Evolutionary conservation across 345 rosid species (phyloP).

Genomic region (Clarkia xantiana): DNA sequence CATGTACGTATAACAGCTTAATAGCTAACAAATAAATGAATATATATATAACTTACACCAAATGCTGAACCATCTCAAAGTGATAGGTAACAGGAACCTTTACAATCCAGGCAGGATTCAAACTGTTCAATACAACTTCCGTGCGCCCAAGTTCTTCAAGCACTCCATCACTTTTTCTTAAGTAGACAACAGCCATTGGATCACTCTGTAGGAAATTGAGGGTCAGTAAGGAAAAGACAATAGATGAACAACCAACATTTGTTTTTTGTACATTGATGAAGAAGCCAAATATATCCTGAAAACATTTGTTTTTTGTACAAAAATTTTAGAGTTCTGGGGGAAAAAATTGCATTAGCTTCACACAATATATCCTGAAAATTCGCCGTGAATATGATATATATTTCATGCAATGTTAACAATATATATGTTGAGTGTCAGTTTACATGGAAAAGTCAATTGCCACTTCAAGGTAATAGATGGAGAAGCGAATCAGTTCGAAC

Average conservation of each 20-base stretch:
- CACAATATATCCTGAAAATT: too few relatives aligned
- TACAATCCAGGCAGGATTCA: slow-evolving; percentile 70
- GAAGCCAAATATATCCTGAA: too few relatives aligned
- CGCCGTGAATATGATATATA: too few relatives aligned
- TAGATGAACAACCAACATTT: slow-evolving; percentile 2
- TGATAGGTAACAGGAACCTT: slow-evolving; percentile 56
- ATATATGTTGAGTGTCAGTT: too few relatives aligned
- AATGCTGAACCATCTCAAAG: slow-evolving; percentile 62
- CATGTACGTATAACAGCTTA: too few relatives aligned
- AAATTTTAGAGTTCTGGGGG: too few relatives aligned
- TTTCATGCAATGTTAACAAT: too few relatives aligned
- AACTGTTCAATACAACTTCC: slow-evolving; percentile 56
- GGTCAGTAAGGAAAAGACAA: slow-evolving; percentile 1
- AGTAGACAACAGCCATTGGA: slow-evolving; percentile 56
- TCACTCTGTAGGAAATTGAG: slow-evolving; percentile 50
- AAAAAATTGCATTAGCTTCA: too few relatives aligned
- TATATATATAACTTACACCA: slow-evolving; percentile 33
- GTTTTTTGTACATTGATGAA: neutral
- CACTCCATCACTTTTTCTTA: slow-evolving; percentile 41
- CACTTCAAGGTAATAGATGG: neutral
- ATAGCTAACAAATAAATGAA: neutral
- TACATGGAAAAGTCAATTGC: neutral
- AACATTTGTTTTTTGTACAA: neutral
- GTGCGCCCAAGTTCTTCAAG: slow-evolving; percentile 83
- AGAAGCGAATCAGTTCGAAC: neutral